Evolutionary conservation across 306 rosid genomes (phyloP).

Genomic region (Trichosanthes truncata): DNA sequence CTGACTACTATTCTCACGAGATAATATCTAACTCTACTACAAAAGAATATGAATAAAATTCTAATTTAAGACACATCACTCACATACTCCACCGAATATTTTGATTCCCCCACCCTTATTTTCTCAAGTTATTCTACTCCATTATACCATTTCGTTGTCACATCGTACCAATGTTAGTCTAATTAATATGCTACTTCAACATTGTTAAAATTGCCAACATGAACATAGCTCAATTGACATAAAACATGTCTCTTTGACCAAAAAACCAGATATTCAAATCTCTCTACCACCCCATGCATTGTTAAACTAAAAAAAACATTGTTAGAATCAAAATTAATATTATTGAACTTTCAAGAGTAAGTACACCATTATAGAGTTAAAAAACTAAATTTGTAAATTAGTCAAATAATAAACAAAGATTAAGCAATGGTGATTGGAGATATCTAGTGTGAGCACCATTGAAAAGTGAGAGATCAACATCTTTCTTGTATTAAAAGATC

Average conservation of each 20-base stretch:
- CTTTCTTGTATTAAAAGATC: slow-evolving; percentile 4
- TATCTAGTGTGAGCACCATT: background rate
- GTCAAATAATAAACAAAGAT: background rate
- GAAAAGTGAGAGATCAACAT: background rate
- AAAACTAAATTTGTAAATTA: background rate
- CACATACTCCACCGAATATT: background rate
- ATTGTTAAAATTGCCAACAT: background rate
- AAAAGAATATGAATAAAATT: background rate
- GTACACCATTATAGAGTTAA: background rate
- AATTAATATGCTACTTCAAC: background rate
- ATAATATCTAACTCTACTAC: too few relatives aligned
- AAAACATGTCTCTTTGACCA: too few relatives aligned
- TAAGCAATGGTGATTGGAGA: background rate
- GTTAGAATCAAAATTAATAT: background rate
- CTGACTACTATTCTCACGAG: too few relatives aligned
- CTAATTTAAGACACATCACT: background rate
- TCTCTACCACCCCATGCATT: too few relatives aligned
- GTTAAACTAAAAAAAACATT: too few relatives aligned
- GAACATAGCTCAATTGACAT: too few relatives aligned
- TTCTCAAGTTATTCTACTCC: background rate
- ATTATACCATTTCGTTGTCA: background rate
- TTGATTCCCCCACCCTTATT: background rate
- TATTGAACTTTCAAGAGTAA: background rate
- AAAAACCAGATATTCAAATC: too few relatives aligned
- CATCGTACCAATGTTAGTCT: background rate